A percentile compares a stretch with the other conserved stretches of the same genome.
Conservation (phyloP, 306 rosid genomes). For the Inga laurina region DNA sequence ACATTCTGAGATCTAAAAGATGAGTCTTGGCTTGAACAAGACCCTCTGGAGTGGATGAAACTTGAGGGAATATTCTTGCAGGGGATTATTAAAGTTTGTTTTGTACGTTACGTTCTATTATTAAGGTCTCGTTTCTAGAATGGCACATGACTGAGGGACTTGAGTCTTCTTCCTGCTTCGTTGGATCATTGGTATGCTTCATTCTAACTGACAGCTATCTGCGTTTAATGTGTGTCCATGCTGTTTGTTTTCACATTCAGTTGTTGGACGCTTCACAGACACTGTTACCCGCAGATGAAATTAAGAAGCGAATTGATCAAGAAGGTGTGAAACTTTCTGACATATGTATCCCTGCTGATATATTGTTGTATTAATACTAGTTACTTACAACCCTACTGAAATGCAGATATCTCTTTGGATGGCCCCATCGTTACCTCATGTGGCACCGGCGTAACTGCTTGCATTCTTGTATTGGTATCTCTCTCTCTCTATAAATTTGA, state of each 20-base stretch:
- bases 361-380: neutral
- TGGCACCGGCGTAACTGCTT: conserved; percentile 94
- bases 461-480: conserved; percentile 83
- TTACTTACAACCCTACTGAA: conserved; percentile 1
- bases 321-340: conserved; percentile 48
- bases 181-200: neutral
- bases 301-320: conserved; percentile 65
- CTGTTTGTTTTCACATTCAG: conserved; percentile 42
- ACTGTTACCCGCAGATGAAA: conserved; percentile 67
- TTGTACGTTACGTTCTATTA: neutral
- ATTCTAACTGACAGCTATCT: neutral
- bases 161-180: neutral
- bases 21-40: neutral
- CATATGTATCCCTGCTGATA: neutral
- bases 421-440: conserved; percentile 72
- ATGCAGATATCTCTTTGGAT: conserved; percentile 79
- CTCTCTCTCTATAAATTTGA: conserved; percentile 25
- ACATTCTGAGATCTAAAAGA: neutral
- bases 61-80: neutral
- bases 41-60: neutral
- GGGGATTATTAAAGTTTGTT: neutral
- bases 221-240: neutral
- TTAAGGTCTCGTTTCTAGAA: neutral
- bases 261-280: conserved; percentile 74
- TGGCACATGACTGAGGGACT: neutral